phyloP scores from a whole-genome alignment of 176 grass and related monocot species.

The Cenchrus americanus region DNA sequence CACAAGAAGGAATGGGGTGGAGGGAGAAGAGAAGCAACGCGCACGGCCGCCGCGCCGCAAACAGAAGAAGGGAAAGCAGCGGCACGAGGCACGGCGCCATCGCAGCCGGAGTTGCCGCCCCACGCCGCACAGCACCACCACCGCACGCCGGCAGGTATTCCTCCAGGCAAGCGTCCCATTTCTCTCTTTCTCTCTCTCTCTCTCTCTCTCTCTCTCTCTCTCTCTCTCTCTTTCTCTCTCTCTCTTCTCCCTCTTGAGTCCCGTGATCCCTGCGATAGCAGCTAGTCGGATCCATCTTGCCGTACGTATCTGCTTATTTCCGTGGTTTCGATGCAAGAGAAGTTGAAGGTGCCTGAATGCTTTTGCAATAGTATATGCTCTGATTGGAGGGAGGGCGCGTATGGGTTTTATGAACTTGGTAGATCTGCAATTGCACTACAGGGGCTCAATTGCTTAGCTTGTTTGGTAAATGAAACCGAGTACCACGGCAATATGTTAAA shows the following conservation, averaged over 20 bases:
- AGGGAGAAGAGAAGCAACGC: background rate
- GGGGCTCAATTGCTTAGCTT: background rate
- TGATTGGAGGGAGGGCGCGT: background rate
- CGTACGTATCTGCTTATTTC: background rate
- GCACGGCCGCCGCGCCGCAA: constrained; percentile 18
- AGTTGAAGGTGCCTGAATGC: background rate
- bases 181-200: background rate
- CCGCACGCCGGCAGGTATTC: background rate
- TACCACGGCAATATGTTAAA: background rate
- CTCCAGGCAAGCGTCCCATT: background rate
- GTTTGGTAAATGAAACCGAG: background rate
- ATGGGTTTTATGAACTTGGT: background rate
- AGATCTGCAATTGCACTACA: background rate
- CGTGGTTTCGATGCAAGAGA: background rate
- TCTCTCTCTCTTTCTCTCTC: background rate
- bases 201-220: background rate
- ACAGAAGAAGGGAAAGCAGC: constrained; percentile 8
- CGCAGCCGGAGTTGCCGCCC: background rate
- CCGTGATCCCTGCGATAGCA: background rate
- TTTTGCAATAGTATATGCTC: too few relatives aligned
- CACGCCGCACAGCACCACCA: background rate
- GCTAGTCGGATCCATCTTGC: background rate
- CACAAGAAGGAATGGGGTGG: constrained; percentile 22
- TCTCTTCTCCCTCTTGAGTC: background rate
- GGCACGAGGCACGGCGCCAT: background rate